Base-by-base conservation (phyloP, 202 grass and related monocot genomes). In the Zoysia matrella region DNA sequence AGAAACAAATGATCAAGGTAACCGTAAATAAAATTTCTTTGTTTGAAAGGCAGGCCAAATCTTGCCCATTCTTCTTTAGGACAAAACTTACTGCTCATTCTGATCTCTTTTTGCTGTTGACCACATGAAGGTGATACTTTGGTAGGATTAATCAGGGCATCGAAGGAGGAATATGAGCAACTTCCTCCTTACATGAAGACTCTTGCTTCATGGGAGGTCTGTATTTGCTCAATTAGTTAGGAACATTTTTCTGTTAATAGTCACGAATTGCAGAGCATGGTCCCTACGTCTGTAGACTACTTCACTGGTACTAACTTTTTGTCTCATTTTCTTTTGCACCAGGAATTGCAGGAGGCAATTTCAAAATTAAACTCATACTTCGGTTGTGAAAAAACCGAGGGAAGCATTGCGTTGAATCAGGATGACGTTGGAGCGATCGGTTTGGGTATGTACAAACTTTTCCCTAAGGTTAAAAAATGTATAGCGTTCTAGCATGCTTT, bases 151-250 rank as follows among this genome's bases (percentile, higher is more conserved):
- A 84, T 97, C 66, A 89, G 46, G 69, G 79, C 63, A 49, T 86
- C 88, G 3, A 87, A 80, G 77, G 88, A 82, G 75, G 82, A 82
- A 12, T 98, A 93, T 53, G 92, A 94, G 60, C 61, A 88, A 57
- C 77, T 98, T 72, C 95, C 95, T 64, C 58, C 84, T 44, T 98
- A 88, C 72, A 86, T 98, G 90, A 94, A 87, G 80, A 81, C 82
- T 69, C 86, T 94, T 15, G 95, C 86, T 52, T 88, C 92, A 39
- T 94, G 92, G 89, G 88, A 92, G 92, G 95, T 98, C 74, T 53
- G 64, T 12, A 47, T 71, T 88, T 40, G 40, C 65, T 73, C 79
- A 76, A 60, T n/a, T 67, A 73, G 7, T 6, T 62, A 22, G 40
- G n/a, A 15, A 8, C 11, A 61, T 71, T 8, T 56, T 81, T 14